Base-by-base conservation (phyloP, 129 eudicot genomes). In the Silybum marianum region DNA sequence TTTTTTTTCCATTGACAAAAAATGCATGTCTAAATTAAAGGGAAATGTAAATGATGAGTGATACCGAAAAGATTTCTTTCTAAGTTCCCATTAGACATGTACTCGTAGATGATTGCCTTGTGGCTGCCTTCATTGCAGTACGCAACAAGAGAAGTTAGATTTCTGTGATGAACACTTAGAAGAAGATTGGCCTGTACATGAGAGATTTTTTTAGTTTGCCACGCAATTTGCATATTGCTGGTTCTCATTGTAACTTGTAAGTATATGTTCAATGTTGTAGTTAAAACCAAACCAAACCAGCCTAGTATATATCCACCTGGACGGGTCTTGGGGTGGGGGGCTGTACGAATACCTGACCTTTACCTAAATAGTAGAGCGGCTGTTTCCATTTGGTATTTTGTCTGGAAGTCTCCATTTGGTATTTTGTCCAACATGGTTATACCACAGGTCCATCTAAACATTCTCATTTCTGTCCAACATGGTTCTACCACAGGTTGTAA, bases 41-140 rank as follows among this genome's bases (percentile, higher is more conserved):
- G 14, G 9, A 54, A 54, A 54, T 54, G 76, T 13, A 9, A 38
- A 38, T 73, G n/a, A 23, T 26, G 9, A 36, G 18, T 24, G 9
- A 66, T 68, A 89, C 97, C 94, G 40, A 84, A 82, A 38, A 92
- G 79, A 83, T 84, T 87, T 68, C 68, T 60, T 38, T 81, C 81
- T 67, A 92, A 77, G 80, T 86, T 79, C 2, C 97, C 91, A 22
- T 90, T 85, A 68, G 90, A 89, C 94, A 92, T 88, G 75, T 78
- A 88, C 79, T 92, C 97, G 10, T 88, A 92, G 28, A 92, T 75
- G 83, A 92, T 84, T 54, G 85, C 94, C 51, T 84, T 81, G 36
- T 88, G 54, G 28, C 23, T 69, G 3, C 78, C 89, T 38, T 88
- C 92, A 73, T 86, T 73, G 82, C 97, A 92, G 82, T 92, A 92